Evolutionary conservation across 1,284 basidiomycete genomes (phyloP).

Genomic region (Xerocomus nothofagi): DNA sequence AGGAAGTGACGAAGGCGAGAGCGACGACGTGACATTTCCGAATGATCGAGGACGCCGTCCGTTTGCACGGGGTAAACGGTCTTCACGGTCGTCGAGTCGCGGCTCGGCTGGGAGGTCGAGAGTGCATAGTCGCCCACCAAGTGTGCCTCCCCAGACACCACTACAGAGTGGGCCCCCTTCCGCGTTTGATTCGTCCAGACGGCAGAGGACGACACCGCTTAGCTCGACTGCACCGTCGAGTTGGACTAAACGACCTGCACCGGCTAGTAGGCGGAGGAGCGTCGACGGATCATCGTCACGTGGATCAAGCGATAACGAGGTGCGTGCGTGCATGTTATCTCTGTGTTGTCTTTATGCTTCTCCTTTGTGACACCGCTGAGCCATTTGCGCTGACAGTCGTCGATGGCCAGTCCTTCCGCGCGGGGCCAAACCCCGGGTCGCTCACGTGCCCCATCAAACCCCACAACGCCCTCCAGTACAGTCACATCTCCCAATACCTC

Average conservation of each 20-base stretch:
- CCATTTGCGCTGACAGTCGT: slow-evolving; percentile 21
- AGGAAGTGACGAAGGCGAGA: slow-evolving; percentile 26
- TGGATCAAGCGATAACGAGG: slow-evolving; percentile 66
- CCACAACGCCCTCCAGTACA: slow-evolving; percentile 50
- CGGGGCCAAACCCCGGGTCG: slow-evolving; percentile 47
- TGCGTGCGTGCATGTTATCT: slow-evolving; percentile 36
- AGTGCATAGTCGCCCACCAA: slow-evolving; percentile 46
- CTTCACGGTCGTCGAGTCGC: slow-evolving; percentile 62
- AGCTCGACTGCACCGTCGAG: slow-evolving; percentile 62
- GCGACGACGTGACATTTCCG: slow-evolving; percentile 32
- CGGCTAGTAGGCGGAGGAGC: slow-evolving; percentile 62
- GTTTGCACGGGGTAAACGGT: slow-evolving; percentile 17
- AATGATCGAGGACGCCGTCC: slow-evolving; percentile 37
- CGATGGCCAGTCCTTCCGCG: slow-evolving; percentile 39
- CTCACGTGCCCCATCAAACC: slow-evolving; percentile 65
- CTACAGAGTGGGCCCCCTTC: slow-evolving; percentile 37
- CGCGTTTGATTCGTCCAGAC: slow-evolving; percentile 61
- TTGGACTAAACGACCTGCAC: slow-evolving; percentile 66
- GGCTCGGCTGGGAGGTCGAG: slow-evolving; percentile 48
- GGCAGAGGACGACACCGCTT: slow-evolving; percentile 65
- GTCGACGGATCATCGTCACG: slow-evolving; percentile 55
- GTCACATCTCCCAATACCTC: slow-evolving; percentile 34
- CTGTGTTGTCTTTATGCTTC: slow-evolving; percentile 4
- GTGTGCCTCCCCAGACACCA: slow-evolving; percentile 49
- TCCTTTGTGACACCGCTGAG: slow-evolving; percentile 9